Conservation (phyloP, 805 yeast species). For the Pichia rugopelliculosa region DNA sequence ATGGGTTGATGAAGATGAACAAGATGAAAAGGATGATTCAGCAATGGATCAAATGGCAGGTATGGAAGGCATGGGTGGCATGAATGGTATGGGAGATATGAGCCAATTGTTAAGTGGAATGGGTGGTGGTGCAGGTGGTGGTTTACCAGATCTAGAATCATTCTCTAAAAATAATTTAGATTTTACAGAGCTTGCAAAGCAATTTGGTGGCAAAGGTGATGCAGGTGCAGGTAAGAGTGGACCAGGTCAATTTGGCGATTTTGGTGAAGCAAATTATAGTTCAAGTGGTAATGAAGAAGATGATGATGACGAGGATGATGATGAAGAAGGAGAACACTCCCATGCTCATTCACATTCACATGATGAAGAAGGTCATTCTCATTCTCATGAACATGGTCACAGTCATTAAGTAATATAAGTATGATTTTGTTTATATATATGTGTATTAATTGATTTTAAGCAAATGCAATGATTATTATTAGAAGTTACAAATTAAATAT, state of each 20-base stretch:
- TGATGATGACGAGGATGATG: conserved; percentile 13
- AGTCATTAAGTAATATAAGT: not conserved
- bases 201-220: conserved; percentile 44
- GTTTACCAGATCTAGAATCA: conserved; percentile 14
- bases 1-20: conserved; percentile 99
- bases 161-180: conserved; percentile 23
- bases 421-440: too few relatives aligned
- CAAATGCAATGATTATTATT: too few relatives aligned
- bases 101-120: not conserved
- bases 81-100: conserved; percentile 1
- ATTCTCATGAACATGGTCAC: not conserved
- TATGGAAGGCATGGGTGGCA: conserved; percentile 11
- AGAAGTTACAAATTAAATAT: too few relatives aligned
- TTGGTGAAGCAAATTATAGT: conserved; percentile 20
- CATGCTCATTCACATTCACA: not conserved
- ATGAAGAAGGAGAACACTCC: too few relatives aligned
- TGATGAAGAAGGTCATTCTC: not conserved
- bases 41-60: conserved; percentile 19
- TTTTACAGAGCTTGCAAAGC: conserved; percentile 23
- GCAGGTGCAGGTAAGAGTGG: conserved; percentile 35
- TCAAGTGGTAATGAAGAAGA: conserved; percentile 26
- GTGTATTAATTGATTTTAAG: not conserved
- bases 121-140: not conserved
- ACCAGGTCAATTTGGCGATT: conserved; percentile 15
- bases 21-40: conserved; percentile 54